phyloP scores from a whole-genome alignment of 768 basidiomycete species.

The Baorangia bicolor region DNA sequence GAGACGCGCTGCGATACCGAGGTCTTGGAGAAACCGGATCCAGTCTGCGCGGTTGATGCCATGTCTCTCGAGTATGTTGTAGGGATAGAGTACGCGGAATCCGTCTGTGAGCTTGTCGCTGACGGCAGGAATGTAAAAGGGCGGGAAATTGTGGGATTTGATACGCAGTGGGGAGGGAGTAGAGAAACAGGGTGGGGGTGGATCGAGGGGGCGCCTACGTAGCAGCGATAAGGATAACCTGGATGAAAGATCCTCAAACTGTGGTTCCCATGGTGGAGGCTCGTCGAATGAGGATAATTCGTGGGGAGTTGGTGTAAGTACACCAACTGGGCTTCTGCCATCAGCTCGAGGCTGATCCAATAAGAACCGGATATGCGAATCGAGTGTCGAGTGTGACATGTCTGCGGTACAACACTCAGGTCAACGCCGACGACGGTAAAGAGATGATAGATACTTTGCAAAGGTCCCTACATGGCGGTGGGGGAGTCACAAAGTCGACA shows the following conservation, averaged over 20 bases:
- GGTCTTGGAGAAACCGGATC: constrained; percentile 31
- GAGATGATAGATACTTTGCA: neutral
- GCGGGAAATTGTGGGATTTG: constrained; percentile 27
- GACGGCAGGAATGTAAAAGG: constrained; percentile 26
- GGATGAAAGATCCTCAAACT: constrained; percentile 24
- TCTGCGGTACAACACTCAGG: neutral
- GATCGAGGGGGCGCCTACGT: constrained; percentile 27
- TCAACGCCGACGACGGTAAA: neutral
- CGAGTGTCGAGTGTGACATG: constrained; percentile 1
- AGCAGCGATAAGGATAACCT: neutral
- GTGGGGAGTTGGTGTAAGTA: neutral
- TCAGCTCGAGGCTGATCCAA: neutral
- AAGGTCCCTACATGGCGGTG: neutral
- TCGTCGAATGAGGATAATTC: neutral
- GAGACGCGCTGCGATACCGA: constrained; percentile 29
- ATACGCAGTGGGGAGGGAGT: constrained; percentile 27
- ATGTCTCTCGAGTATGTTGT: constrained; percentile 25
- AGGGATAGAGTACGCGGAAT: constrained; percentile 29
- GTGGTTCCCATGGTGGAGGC: constrained; percentile 31
- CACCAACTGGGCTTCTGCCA: neutral
- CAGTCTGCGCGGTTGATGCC: constrained; percentile 28
- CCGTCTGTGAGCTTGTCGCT: constrained; percentile 23
- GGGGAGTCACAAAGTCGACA: constrained; percentile 6
- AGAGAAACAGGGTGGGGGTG: constrained; percentile 32
- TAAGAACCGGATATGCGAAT: neutral